Percentiles rank a stretch among this genome's conserved stretches.
phyloP scores from a whole-genome alignment of 306 rosid species.

The Glycine soja region DNA sequence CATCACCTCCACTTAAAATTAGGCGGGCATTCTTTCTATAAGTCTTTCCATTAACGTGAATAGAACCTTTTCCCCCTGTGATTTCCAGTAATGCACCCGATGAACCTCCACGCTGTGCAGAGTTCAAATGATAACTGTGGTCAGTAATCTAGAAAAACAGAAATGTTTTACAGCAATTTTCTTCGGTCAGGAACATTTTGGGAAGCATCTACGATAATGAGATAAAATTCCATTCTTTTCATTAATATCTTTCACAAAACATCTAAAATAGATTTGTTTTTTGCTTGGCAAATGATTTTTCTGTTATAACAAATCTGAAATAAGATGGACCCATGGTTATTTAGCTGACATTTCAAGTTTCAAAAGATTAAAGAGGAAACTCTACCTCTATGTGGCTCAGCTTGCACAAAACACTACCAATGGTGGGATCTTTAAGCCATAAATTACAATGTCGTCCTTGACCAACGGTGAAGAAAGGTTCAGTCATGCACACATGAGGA shows the following conservation, averaged over 20 bases:
- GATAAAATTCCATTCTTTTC: slow-evolving; percentile 14
- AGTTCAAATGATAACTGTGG: slow-evolving; percentile 47
- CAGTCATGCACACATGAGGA: slow-evolving; percentile 67
- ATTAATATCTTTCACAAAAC: background rate
- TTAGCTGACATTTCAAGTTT: slow-evolving; percentile 20
- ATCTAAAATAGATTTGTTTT: background rate
- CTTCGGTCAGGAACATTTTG: background rate
- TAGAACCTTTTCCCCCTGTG: slow-evolving; percentile 76
- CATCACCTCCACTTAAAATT: slow-evolving; percentile 82
- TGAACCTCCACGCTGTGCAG: slow-evolving; percentile 68
- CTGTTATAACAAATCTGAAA: background rate
- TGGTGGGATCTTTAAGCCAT: slow-evolving; percentile 74
- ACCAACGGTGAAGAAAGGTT: slow-evolving; percentile 74
- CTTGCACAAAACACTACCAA: slow-evolving; percentile 73
- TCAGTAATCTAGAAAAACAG: slow-evolving; percentile 35
- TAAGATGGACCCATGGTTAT: background rate
- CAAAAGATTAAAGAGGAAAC: slow-evolving; percentile 28
- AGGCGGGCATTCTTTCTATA: slow-evolving; percentile 58
- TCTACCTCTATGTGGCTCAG: slow-evolving; percentile 83
- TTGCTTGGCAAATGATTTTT: slow-evolving; percentile 3
- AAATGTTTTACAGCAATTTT: slow-evolving; percentile 31
- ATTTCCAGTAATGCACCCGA: slow-evolving; percentile 82
- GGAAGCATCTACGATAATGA: slow-evolving; percentile 20
- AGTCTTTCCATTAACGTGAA: slow-evolving; percentile 76
- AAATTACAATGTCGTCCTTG: slow-evolving; percentile 80